Evolutionary conservation across 352 stramenopile species (phyloP).

Genomic region (Phytophthora kernoviae): DNA sequence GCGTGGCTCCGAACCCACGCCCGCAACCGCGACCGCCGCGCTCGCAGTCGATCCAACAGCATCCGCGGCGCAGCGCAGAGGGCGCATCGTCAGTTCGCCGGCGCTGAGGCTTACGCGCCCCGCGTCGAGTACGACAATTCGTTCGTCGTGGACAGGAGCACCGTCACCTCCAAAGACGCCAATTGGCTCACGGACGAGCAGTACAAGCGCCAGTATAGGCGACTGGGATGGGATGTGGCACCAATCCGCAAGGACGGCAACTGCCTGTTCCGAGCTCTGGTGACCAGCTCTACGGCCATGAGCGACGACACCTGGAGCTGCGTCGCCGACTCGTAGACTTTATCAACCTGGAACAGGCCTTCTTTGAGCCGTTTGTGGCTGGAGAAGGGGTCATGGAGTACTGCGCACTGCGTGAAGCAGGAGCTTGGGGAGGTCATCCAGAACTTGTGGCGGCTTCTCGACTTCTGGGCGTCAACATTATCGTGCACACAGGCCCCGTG

Average conservation of each 20-base stretch:
- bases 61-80: conserved; percentile 25
- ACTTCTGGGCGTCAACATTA: conserved; percentile 59
- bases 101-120: conserved; percentile 22
- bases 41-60: conserved; percentile 26
- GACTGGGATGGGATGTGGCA: conserved; percentile 43
- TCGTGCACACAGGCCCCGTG: conserved; percentile 62
- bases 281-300: conserved; percentile 60
- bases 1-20: conserved; percentile 38
- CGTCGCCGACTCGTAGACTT: conserved; percentile 59
- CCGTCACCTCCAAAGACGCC: conserved; percentile 33
- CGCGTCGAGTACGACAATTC: conserved; percentile 38
- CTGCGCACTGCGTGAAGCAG: conserved; percentile 55
- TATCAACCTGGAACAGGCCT: conserved; percentile 44
- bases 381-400: conserved; percentile 45
- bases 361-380: conserved; percentile 55
- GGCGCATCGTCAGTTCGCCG: conserved; percentile 31
- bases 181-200: conserved; percentile 51
- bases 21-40: conserved; percentile 31
- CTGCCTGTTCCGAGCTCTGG: conserved; percentile 64
- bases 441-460: conserved; percentile 62
- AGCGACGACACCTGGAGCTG: conserved; percentile 49
- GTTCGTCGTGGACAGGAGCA: conserved; percentile 35
- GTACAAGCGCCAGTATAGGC: conserved; percentile 47
- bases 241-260: conserved; percentile 55
- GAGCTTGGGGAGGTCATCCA: conserved; percentile 64